Percentiles rank a stretch among this genome's conserved stretches.
These are phyloP conservation scores for Pseudozyma flocculosa DNA, from an alignment of 1,284 basidiomycete species.

Conservation along the genomic window DNA sequence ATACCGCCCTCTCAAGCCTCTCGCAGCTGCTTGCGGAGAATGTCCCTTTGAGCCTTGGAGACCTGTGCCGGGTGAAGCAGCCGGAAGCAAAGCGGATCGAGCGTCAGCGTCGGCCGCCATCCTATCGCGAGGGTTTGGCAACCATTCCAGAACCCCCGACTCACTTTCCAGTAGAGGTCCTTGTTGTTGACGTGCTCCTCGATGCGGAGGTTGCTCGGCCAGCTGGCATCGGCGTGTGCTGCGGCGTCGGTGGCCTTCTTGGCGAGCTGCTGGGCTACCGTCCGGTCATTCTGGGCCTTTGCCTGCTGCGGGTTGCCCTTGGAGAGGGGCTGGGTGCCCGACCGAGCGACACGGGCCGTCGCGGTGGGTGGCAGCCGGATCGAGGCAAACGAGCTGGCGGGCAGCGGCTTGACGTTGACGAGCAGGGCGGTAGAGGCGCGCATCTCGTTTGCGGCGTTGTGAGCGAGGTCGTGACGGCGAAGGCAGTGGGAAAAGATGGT, in stretches of 20 bases:
- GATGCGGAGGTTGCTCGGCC: constrained; percentile 34
- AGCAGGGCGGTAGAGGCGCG: constrained; percentile 12
- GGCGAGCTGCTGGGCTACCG: neutral
- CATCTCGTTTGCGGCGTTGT: no score
- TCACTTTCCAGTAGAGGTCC: constrained; percentile 44
- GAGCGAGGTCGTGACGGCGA: no score
- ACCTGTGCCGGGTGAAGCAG: constrained; percentile 8
- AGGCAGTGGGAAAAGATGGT: no score
- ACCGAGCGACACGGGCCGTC: no score
- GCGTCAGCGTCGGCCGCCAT: no score
- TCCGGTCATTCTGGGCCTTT: neutral
- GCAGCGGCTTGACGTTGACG: constrained; percentile 30
- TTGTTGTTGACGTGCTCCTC: constrained; percentile 25
- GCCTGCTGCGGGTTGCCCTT: neutral
- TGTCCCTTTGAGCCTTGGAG: constrained; percentile 30
- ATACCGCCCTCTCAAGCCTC: constrained; percentile 20
- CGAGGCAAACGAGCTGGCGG: constrained; percentile 14
- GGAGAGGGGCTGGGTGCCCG: no score
- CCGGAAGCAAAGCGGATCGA: no score
- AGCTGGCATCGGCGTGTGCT: neutral
- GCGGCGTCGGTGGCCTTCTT: neutral
- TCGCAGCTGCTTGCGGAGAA: constrained; percentile 25
- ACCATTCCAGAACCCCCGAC: constrained; percentile 3
- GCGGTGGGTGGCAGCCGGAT: constrained; percentile 10
- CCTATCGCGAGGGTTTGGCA: no score